Percentiles rank a stretch among this genome's conserved stretches.
Evolutionary conservation across 352 stramenopile genomes (phyloP).

Genomic region (Poterioochromonas sp.): DNA sequence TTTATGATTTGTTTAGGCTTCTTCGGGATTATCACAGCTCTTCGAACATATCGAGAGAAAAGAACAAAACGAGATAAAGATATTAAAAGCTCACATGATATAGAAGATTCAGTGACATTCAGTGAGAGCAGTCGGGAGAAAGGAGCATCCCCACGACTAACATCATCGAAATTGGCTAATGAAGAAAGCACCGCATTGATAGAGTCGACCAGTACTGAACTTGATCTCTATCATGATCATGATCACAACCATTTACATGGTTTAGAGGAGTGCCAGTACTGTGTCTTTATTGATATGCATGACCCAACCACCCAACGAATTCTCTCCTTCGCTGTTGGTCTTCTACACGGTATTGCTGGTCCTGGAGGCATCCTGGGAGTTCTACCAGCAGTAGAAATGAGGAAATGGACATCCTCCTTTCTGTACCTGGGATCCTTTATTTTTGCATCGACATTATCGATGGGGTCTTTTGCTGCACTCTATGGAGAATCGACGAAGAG

Average conservation of each 20-base stretch:
- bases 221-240: background rate
- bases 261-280: background rate
- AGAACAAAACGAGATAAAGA: constrained; percentile 45
- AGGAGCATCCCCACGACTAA: background rate
- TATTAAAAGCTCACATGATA: constrained; percentile 21
- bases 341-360: constrained; percentile 38
- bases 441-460: constrained; percentile 35
- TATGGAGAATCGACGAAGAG: constrained; percentile 38
- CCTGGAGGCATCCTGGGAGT: constrained; percentile 41
- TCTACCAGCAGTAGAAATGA: constrained; percentile 40
- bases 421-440: constrained; percentile 39
- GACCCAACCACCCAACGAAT: constrained; percentile 51
- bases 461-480: constrained; percentile 39
- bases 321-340: constrained; percentile 39
- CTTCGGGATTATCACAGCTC: constrained; percentile 20
- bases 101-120: background rate
- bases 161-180: background rate
- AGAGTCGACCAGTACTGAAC: background rate
- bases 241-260: background rate
- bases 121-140: background rate
- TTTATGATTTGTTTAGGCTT: constrained; percentile 35
- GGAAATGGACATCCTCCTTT: constrained; percentile 17
- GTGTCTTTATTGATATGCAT: constrained; percentile 48
- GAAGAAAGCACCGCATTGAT: background rate
- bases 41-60: constrained; percentile 6